Evolutionary conservation across 2,329 filamentous ascomycete genomes (phyloP).

Genomic region (Balansia obtecta): DNA sequence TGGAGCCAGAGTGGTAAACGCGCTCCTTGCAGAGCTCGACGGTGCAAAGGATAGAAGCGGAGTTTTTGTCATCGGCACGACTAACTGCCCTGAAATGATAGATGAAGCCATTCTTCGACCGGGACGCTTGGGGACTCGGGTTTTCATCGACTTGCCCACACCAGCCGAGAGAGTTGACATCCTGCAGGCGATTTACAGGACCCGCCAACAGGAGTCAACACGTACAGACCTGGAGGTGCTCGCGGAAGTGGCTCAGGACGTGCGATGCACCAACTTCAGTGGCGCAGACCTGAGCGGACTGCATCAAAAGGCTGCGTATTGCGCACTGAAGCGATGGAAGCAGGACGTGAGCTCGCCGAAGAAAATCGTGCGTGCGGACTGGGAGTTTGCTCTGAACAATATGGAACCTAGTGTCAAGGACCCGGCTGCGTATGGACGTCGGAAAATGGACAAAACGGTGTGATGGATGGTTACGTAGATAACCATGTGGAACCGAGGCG

Average conservation of each 20-base stretch:
- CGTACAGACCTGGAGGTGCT: slow-evolving; percentile 41
- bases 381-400: slow-evolving; percentile 37
- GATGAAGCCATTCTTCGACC: slow-evolving; percentile 90
- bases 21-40: slow-evolving; percentile 86
- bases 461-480: too few relatives aligned
- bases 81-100: slow-evolving; percentile 92
- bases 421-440: slow-evolving; percentile 28
- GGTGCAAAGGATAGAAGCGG: slow-evolving; percentile 68
- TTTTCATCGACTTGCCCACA: slow-evolving; percentile 80
- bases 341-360: slow-evolving; percentile 13
- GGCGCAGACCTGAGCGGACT: slow-evolving; percentile 46
- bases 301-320: slow-evolving; percentile 36
- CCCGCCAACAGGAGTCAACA: slow-evolving; percentile 20
- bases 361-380: slow-evolving; percentile 29
- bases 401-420: slow-evolving; percentile 38
- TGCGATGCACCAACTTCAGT: slow-evolving; percentile 64
- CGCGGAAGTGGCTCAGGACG: slow-evolving; percentile 51
- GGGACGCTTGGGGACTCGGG: slow-evolving; percentile 73
- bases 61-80: slow-evolving; percentile 90
- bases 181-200: slow-evolving; percentile 52
- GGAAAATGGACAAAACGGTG: slow-evolving; percentile 20
- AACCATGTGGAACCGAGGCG: too few relatives aligned
- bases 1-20: slow-evolving; percentile 83
- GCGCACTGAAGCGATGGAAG: slow-evolving; percentile 30
- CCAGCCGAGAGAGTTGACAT: slow-evolving; percentile 76